phyloP scores from a whole-genome alignment of 2,329 filamentous ascomycete genomes.

The Colletotrichum filicis region DNA sequence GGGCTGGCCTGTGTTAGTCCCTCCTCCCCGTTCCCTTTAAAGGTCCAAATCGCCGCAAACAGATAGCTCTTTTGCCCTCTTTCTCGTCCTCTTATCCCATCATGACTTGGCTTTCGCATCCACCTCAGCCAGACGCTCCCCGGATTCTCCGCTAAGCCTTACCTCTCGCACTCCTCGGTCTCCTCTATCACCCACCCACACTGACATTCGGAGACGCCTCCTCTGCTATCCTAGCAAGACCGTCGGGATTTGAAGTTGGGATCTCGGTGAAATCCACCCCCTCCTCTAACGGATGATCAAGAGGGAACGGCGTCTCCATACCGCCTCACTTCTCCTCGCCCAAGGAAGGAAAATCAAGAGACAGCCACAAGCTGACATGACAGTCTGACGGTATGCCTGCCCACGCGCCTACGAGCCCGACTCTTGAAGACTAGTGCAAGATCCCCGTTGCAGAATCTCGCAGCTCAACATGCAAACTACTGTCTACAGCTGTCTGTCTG shows the following conservation, averaged over 20 bases:
- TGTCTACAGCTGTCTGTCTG: neutral
- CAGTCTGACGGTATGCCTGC: neutral
- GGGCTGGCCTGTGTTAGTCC: neutral
- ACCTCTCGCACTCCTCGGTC: slow-evolving; percentile 21
- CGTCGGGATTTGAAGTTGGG: neutral
- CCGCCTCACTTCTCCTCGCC: neutral
- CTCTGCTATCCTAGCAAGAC: neutral
- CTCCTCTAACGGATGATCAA: neutral
- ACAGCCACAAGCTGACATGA: slow-evolving; percentile 11
- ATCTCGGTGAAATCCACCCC: neutral
- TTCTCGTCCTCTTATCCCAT: neutral
- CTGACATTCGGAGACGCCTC: neutral
- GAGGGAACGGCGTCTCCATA: slow-evolving; percentile 13
- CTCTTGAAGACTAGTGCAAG: slow-evolving; percentile 22
- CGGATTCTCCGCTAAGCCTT: slow-evolving; percentile 30
- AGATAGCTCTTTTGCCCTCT: slow-evolving; percentile 22
- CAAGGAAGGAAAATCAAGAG: neutral
- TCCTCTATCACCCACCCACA: neutral
- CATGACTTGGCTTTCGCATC: slow-evolving; percentile 10
- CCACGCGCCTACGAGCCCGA: neutral
- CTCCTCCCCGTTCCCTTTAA: slow-evolving; percentile 9
- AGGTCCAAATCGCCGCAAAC: slow-evolving; percentile 28
- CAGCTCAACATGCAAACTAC: slow-evolving; percentile 6
- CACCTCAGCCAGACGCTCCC: neutral
- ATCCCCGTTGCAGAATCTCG: slow-evolving; percentile 33